Base-by-base conservation (phyloP, 805 yeast genomes). In the Sugiyamaella chiloensis region DNA sequence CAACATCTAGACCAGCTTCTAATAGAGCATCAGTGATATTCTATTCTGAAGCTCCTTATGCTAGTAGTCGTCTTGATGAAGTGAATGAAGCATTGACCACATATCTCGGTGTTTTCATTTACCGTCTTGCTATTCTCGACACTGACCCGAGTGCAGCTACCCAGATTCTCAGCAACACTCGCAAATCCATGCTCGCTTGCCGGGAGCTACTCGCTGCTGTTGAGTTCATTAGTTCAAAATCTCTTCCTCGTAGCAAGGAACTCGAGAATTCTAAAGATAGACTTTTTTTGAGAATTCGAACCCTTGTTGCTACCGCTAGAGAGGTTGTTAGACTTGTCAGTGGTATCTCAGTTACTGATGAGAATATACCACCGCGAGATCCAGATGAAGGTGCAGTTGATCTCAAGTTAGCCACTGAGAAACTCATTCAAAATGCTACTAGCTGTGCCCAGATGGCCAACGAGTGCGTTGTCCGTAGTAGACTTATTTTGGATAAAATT, bases 171-270 rank as follows among this genome's bases (percentile, higher is more conserved):
- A 51, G 59, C 41, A 60, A 61, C 42, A 67, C 72, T 4, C 58
- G 71, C 9, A 67, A 63, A 46, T 60, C 69, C 31, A 68, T 68
- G 64, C 62, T 67, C 17, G 68, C 69, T 1, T 65, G 70, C 37
- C 62, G 72, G 19, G 72, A 69, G 52, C 59, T 69, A 19, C 56
- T 69, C 23, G 61, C 63, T 0, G 63, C 63, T 5, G 65, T 68
- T 3, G 72, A 69, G 44, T 53, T 61, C 4, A 53, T 65, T 24
- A 54, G 59, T 14, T 41, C 57, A 6, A 51, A 55, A 32, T 50
- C 60, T 14, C 57, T 48, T 19, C 64, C 67, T 1, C 51, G 63
- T 14, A 50, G 47, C 39, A 50, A 50, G 20, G 65, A 61, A 31
- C 60, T 66, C 7, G 69, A 63, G 26, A 55, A 51, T 7, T 56